Conservation (phyloP, 2,329 filamentous ascomycete genomes). For the Scedosporium dehoogii region DNA sequence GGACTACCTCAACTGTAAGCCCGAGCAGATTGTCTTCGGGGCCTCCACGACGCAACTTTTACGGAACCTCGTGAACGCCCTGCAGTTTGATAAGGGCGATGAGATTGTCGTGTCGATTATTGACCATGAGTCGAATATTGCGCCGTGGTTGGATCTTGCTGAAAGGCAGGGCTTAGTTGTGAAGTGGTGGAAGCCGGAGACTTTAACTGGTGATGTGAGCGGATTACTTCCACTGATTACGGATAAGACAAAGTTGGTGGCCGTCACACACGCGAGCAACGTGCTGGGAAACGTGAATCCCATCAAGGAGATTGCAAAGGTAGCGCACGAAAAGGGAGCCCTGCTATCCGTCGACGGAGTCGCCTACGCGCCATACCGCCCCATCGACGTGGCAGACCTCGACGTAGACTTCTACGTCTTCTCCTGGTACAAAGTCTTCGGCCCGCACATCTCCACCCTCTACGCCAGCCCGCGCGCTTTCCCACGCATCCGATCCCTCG, state of each 20-base stretch:
- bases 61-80: slow-evolving; percentile 53
- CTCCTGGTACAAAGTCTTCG: slow-evolving; percentile 76
- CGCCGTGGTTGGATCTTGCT: slow-evolving; percentile 63
- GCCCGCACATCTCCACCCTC: slow-evolving; percentile 62
- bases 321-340: slow-evolving; percentile 39
- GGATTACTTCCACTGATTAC: slow-evolving; percentile 51
- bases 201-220: slow-evolving; percentile 31
- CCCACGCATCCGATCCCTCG: slow-evolving; percentile 40
- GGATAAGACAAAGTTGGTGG: slow-evolving; percentile 56
- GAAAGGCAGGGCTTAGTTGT: slow-evolving; percentile 47
- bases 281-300: slow-evolving; percentile 63
- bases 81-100: slow-evolving; percentile 40
- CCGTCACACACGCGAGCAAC: slow-evolving; percentile 66
- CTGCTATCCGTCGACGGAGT: slow-evolving; percentile 67
- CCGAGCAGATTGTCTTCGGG: slow-evolving; percentile 62
- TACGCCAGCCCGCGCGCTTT: slow-evolving; percentile 54
- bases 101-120: slow-evolving; percentile 62
- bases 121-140: slow-evolving; percentile 71
- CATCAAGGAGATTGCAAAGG: slow-evolving; percentile 42
- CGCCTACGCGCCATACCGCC: slow-evolving; percentile 63
- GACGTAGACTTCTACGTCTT: slow-evolving; percentile 72
- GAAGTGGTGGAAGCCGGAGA: slow-evolving; percentile 52
- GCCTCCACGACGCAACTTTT: slow-evolving; percentile 68
- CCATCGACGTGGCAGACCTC: slow-evolving; percentile 56
- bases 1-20: slow-evolving; percentile 57